Conservation (phyloP, 768 basidiomycete genomes). For the Clavulina sp. region DNA sequence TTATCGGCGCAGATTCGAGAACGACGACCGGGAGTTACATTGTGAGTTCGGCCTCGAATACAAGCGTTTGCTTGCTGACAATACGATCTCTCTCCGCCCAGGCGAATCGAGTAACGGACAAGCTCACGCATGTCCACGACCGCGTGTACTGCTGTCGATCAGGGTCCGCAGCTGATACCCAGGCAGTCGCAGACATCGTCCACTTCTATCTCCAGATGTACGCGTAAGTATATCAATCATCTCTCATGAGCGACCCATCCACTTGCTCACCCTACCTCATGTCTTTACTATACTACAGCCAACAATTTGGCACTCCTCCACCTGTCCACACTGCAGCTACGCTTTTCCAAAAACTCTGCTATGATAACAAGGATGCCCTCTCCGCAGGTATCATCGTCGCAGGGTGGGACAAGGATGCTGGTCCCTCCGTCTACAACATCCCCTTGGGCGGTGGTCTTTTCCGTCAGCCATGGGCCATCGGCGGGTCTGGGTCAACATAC, state of each 20-base stretch:
- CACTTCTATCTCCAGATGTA: slow-evolving; percentile 67
- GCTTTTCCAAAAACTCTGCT: slow-evolving; percentile 74
- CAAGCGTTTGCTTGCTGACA: not conserved
- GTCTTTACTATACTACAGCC: slow-evolving; percentile 25
- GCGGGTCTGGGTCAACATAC: slow-evolving; percentile 93
- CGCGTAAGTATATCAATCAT: slow-evolving; percentile 29
- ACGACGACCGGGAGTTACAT: slow-evolving; percentile 96
- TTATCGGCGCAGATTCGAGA: slow-evolving; percentile 92
- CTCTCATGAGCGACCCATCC: not conserved
- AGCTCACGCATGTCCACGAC: slow-evolving; percentile 90
- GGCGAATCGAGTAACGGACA: slow-evolving; percentile 98
- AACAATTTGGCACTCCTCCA: slow-evolving; percentile 40
- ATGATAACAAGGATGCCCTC: slow-evolving; percentile 79
- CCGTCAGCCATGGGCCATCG: slow-evolving; percentile 97
- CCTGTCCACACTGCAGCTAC: slow-evolving; percentile 69
- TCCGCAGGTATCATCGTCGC: slow-evolving; percentile 94
- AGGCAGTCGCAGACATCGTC: slow-evolving; percentile 84
- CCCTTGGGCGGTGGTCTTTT: slow-evolving; percentile 94
- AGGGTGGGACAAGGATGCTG: slow-evolving; percentile 85
- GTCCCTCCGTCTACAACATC: slow-evolving; percentile 91
- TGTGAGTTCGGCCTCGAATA: slow-evolving; percentile 24
- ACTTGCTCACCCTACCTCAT: not conserved
- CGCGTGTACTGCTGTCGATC: slow-evolving; percentile 98
- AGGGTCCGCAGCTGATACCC: slow-evolving; percentile 94
- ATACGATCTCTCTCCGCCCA: slow-evolving; percentile 19